These are phyloP conservation scores for Pistacia integerrima DNA, from an alignment of 345 rosid species.

Conservation along the genomic window DNA sequence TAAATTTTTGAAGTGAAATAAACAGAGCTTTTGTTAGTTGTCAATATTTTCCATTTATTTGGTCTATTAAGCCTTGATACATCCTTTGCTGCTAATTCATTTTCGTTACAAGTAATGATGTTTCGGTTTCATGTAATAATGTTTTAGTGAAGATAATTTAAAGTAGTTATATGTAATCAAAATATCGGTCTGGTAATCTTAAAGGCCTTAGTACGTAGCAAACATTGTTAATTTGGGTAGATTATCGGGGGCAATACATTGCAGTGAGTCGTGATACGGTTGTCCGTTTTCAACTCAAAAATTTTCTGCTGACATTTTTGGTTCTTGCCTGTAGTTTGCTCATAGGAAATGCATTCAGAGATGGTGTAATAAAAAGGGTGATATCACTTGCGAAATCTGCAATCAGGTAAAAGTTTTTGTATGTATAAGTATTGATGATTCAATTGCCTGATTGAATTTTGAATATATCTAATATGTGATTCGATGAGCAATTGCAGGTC, in stretches of 20 bases:
- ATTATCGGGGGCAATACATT: not conserved
- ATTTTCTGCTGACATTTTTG: slow-evolving; percentile 11
- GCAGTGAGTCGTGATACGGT: not conserved
- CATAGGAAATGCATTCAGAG: slow-evolving; percentile 73
- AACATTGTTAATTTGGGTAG: not conserved
- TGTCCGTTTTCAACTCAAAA: not conserved
- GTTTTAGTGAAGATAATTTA: too few species aligned
- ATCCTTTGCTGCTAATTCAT: too few species aligned
- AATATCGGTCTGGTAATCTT: too few species aligned
- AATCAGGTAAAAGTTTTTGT: slow-evolving; percentile 39
- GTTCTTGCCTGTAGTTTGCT: slow-evolving; percentile 48
- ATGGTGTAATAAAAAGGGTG: slow-evolving; percentile 76
- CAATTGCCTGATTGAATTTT: too few species aligned
- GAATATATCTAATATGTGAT: not conserved
- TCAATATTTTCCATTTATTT: not conserved
- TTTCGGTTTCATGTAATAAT: too few species aligned
- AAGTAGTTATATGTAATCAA: too few species aligned
- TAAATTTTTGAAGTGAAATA: not conserved
- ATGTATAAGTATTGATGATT: not conserved
- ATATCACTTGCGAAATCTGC: slow-evolving; percentile 68
- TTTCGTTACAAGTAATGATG: too few species aligned
- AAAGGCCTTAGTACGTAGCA: too few species aligned
- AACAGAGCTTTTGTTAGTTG: not conserved
- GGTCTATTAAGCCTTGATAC: not conserved
- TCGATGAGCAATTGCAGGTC: slow-evolving; percentile 31